Base-by-base conservation (phyloP, 306 rosid species). In the Trifolium dubium region DNA sequence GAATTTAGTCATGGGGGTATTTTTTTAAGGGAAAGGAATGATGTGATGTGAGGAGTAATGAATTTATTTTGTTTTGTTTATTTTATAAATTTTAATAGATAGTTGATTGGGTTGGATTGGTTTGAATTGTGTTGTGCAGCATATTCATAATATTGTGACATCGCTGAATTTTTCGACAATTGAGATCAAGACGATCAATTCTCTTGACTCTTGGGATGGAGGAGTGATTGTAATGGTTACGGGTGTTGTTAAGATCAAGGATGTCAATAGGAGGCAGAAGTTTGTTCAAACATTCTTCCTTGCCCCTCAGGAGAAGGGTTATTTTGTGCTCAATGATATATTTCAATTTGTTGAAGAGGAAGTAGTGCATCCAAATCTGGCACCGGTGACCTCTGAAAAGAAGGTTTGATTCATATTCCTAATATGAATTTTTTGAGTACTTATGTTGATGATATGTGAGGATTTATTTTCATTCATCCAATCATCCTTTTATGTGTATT, bases 281-380 rank as follows among this genome's bases (percentile, higher is more conserved):
- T 94, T 92, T 85, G 85, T 88, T 15, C 98, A 94, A 80, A 86
- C 95, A 9, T 90, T 94, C 80, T 84, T 94, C 76, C 96, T 94
- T 61, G 97, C 96, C 50, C 99, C 99, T 39, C 98, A 92, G 81
- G 97, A 92, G 65, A 92, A 86, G 61, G 98, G 99, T 49, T 94
- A 77, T 83, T 92, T 87, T 79, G 95, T 94, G 23, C 89, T 90
- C 69, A 94, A 88, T 68, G 99, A 94, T 79, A 83, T 94, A 53
- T 87, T 94, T 75, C 99, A 94, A 53, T 92, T 83, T 62, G 40
- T 83, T 19, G 93, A 89, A 3, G 96, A 90, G 28, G 98, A 15
- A 29, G 80, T 55, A 2, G 49, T 74, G 17, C 87, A 76, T 67
- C 93, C 84, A 18, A 87, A 83, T 81, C 79, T 75, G 15, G 73